Conservation (phyloP, 2,329 filamentous ascomycete genomes). For the Fusarium protoensiforme region DNA sequence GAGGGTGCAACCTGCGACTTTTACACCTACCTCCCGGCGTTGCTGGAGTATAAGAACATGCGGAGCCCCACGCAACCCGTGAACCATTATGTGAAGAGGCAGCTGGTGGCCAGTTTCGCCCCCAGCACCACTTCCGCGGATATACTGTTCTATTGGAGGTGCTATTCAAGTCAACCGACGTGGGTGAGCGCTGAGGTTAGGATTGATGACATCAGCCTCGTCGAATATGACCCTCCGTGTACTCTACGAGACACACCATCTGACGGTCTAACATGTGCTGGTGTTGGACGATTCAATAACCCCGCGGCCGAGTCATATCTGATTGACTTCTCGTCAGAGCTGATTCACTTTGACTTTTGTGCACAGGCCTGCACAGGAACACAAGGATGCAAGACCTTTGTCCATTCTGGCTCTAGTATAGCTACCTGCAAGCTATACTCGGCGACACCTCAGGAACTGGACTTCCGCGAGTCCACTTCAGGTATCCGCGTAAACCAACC, state of each 20-base stretch:
- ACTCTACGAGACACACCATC: not conserved
- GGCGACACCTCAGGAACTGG: not conserved
- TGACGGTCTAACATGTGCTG: not conserved
- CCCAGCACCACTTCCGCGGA: not conserved
- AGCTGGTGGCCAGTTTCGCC: not conserved
- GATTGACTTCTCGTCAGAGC: not conserved
- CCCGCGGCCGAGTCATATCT: not conserved
- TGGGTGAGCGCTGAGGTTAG: not conserved
- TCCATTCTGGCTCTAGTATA: not conserved
- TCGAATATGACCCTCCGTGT: not conserved
- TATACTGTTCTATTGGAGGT: not conserved
- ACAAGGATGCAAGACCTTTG: not conserved
- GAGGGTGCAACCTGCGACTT: not conserved
- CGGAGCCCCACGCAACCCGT: not conserved
- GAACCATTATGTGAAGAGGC: not conserved
- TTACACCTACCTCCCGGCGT: not conserved
- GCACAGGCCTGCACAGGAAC: not conserved
- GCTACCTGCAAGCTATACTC: not conserved
- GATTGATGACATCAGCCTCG: not conserved
- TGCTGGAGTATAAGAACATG: not conserved
- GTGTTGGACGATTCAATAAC: not conserved
- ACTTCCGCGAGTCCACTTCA: not conserved
- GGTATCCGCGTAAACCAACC: not conserved
- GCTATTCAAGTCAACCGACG: not conserved
- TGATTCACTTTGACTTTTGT: not conserved